These are phyloP conservation scores for Rutidosis leptorrhynchoides DNA, from an alignment of 129 eudicot species.

Conservation along the genomic window DNA sequence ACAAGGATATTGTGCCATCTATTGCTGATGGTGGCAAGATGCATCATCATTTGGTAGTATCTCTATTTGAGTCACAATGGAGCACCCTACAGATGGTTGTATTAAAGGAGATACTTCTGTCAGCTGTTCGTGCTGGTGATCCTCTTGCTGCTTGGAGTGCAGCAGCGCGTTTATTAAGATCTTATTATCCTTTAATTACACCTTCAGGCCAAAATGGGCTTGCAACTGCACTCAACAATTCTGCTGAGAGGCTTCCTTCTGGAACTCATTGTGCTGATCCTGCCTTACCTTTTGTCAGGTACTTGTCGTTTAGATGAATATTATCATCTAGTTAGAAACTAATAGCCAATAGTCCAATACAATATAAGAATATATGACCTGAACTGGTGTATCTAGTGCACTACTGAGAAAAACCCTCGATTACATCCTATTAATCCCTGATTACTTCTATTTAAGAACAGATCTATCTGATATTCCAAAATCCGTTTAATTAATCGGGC, in stretches of 20 bases:
- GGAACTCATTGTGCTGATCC: slow-evolving; percentile 99
- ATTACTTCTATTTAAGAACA: no score
- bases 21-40: slow-evolving; percentile 62
- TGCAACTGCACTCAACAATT: slow-evolving; percentile 75
- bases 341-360: slow-evolving; percentile 2
- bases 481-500: no score
- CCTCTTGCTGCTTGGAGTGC: slow-evolving; percentile 99
- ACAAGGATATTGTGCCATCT: slow-evolving; percentile 50
- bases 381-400: no score
- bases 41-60: slow-evolving; percentile 75
- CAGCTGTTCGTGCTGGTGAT: slow-evolving; percentile 96
- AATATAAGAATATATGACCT: not conserved
- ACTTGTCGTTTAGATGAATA: slow-evolving; percentile 16
- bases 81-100: slow-evolving; percentile 99
- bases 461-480: no score
- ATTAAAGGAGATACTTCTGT: slow-evolving; percentile 88
- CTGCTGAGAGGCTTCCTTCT: slow-evolving; percentile 91
- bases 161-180: slow-evolving; percentile 92
- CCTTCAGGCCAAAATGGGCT: slow-evolving; percentile 98
- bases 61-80: slow-evolving; percentile 94
- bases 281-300: slow-evolving; percentile 95
- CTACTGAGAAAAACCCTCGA: no score
- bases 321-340: slow-evolving; percentile 11
- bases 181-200: slow-evolving; percentile 95
- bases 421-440: no score